Base-by-base conservation (phyloP, 1,284 basidiomycete species). In the Anthracocystis setariae region DNA sequence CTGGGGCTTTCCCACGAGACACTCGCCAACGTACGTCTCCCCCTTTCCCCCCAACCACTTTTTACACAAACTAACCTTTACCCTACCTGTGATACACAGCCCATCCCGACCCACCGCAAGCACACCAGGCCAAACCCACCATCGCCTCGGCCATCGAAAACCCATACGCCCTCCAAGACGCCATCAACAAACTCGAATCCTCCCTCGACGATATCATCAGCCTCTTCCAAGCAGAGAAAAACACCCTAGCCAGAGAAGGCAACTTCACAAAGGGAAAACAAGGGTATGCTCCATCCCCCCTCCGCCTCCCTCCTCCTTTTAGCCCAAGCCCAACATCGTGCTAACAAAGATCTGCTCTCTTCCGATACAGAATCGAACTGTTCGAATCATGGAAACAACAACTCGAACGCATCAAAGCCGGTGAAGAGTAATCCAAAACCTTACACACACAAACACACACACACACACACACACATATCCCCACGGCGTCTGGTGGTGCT, bases 111-210 rank as follows among this genome's bases (percentile, higher is more conserved):
- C 64, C 69, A 46, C 24, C 53, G 38, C 56, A 64, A 45, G 50
- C 55, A 0, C 62, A 67, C 46, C 62, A 54, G 21, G 60, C 70
- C 21, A 60, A 65, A 27, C 32, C 53, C 9, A 74, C 77, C 32
- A 79, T 79, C 54, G 72, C 68, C 29, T 44, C 46, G 17, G 54
- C 69, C 24, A 76, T 79, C 52, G 77, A 79, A 49, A 79, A 79
- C 51, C 75, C 77, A 4, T 78, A 77, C 46, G 74, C 74, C 0
- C 63, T 79, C 17, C 62, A 71, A 18, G 76, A 76, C 46, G 63
- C 75, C 0, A 40, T 79, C 8, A 76, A 37, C 50, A 74, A 68
- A 21, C 65, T 79, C 48, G 76, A 79, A 45, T n/a, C 55, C 18
- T 39, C 50, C 4, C 51, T 79, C 8, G 77, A 79, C 52, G 77